phyloP scores from a whole-genome alignment of 225 moss, liverwort and hornwort genomes.

The Sphagnum contortum region DNA sequence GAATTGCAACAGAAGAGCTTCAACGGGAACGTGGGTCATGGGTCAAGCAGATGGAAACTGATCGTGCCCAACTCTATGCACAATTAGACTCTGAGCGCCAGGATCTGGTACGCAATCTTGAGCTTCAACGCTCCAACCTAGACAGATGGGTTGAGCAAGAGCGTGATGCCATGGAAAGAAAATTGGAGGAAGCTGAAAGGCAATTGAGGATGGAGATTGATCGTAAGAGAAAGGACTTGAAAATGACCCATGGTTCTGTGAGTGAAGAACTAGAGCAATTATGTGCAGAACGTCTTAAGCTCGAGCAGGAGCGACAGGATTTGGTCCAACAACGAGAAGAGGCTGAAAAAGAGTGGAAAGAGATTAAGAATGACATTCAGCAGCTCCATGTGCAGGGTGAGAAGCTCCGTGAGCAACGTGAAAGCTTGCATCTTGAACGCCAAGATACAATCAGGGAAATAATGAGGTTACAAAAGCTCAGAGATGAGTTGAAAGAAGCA shows the following conservation, averaged over 20 bases:
- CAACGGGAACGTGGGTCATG: slow-evolving; percentile 73
- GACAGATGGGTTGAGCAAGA: slow-evolving; percentile 79
- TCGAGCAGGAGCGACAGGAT: slow-evolving; percentile 69
- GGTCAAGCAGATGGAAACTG: slow-evolving; percentile 62
- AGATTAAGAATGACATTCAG: slow-evolving; percentile 89
- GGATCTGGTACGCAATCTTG: slow-evolving; percentile 66
- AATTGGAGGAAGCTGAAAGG: slow-evolving; percentile 66
- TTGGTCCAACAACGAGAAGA: slow-evolving; percentile 66
- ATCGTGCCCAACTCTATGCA: slow-evolving; percentile 74
- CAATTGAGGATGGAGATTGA: slow-evolving; percentile 48
- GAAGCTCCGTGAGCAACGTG: slow-evolving; percentile 85
- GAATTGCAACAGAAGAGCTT: slow-evolving; percentile 60
- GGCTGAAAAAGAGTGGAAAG: slow-evolving; percentile 82
- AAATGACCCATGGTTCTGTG: slow-evolving; percentile 41
- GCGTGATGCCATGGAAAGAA: slow-evolving; percentile 59
- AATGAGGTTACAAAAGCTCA: slow-evolving; percentile 46
- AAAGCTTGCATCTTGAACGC: slow-evolving; percentile 69
- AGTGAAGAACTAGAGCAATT: slow-evolving; percentile 38
- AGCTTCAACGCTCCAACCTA: slow-evolving; percentile 68
- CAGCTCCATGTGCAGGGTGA: slow-evolving; percentile 85
- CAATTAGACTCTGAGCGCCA: slow-evolving; percentile 77
- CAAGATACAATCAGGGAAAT: slow-evolving; percentile 52
- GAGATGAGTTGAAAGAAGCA: slow-evolving; percentile 60
- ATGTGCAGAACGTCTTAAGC: slow-evolving; percentile 59
- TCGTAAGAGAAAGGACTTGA: slow-evolving; percentile 62